Evolutionary conservation across 1,284 basidiomycete genomes (phyloP).

Genomic region (Acaromyces ingoldii): DNA sequence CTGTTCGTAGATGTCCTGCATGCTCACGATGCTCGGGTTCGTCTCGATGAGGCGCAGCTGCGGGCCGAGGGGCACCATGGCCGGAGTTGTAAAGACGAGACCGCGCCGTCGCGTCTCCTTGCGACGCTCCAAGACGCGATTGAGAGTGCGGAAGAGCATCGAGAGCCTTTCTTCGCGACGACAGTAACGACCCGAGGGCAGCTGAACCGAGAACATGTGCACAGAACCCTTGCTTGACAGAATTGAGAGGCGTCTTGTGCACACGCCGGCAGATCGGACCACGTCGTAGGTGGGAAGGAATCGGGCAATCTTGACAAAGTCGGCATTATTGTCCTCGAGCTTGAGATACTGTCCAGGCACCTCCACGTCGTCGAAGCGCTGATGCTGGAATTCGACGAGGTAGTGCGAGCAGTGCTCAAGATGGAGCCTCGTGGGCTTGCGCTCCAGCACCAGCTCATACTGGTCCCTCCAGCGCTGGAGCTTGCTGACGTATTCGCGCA

Average conservation of each 20-base stretch:
- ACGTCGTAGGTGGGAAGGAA: slow-evolving; percentile 89
- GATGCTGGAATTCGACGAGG: slow-evolving; percentile 94
- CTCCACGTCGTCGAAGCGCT: slow-evolving; percentile 96
- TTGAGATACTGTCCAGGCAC: slow-evolving; percentile 91
- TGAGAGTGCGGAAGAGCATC: slow-evolving; percentile 87
- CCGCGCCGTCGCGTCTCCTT: slow-evolving; percentile 92
- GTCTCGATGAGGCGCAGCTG: slow-evolving; percentile 81
- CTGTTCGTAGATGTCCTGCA: slow-evolving; percentile 91
- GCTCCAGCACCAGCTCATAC: slow-evolving; percentile 80
- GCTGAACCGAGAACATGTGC: slow-evolving; percentile 85
- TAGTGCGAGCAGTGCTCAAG: slow-evolving; percentile 88
- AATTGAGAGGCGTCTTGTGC: slow-evolving; percentile 84
- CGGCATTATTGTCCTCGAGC: slow-evolving; percentile 79
- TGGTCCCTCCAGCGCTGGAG: slow-evolving; percentile 90
- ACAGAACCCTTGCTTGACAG: slow-evolving; percentile 86
- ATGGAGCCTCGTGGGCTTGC: slow-evolving; percentile 75
- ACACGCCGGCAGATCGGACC: slow-evolving; percentile 73
- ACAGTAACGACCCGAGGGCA: slow-evolving; percentile 78
- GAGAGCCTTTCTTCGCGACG: slow-evolving; percentile 89
- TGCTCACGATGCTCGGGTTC: slow-evolving; percentile 80
- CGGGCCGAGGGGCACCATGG: slow-evolving; percentile 77
- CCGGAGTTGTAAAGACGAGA: slow-evolving; percentile 83
- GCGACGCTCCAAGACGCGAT: slow-evolving; percentile 60
- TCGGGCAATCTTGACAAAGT: slow-evolving; percentile 85
- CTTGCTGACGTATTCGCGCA: slow-evolving; percentile 82